These are phyloP conservation scores for Leishmania gerbilli DNA, from an alignment of 208 protist genomes.

Conservation along the genomic window DNA sequence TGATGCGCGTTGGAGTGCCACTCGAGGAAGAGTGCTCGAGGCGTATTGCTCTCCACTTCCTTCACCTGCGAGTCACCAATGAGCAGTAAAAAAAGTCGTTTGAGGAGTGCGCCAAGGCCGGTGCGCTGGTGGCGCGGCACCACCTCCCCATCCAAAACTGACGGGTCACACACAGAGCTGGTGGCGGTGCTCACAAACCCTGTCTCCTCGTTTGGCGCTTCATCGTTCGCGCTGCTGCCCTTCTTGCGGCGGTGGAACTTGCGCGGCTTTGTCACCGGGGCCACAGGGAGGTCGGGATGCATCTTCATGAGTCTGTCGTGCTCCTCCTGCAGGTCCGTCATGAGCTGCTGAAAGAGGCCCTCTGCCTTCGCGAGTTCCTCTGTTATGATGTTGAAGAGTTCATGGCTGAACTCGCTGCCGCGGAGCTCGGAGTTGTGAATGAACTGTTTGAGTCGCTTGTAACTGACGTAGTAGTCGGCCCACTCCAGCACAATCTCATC, in stretches of 20 bases:
- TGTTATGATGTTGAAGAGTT: slow-evolving; percentile 71
- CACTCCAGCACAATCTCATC: slow-evolving; percentile 87
- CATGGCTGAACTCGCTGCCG: slow-evolving; percentile 72
- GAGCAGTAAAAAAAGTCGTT: slow-evolving; percentile 71
- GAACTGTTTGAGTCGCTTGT: slow-evolving; percentile 88
- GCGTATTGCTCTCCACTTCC: slow-evolving; percentile 62
- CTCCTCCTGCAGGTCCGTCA: slow-evolving; percentile 71
- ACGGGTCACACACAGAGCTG: slow-evolving; percentile 43
- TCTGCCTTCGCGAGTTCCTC: slow-evolving; percentile 81
- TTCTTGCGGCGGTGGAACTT: slow-evolving; percentile 66
- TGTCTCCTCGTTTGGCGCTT: slow-evolving; percentile 40
- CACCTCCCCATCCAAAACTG: slow-evolving; percentile 32
- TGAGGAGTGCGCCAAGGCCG: slow-evolving; percentile 45
- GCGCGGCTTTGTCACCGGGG: slow-evolving; percentile 28
- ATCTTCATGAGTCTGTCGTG: slow-evolving; percentile 73
- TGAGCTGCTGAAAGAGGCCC: slow-evolving; percentile 69
- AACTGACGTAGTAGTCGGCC: slow-evolving; percentile 86
- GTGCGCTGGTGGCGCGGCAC: slow-evolving; percentile 3
- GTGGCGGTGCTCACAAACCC: slow-evolving; percentile 23
- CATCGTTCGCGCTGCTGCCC: slow-evolving; percentile 13
- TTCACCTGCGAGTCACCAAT: slow-evolving; percentile 83
- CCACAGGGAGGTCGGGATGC: slow-evolving; percentile 50
- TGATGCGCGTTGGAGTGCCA: slow-evolving; percentile 90
- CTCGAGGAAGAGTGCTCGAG: slow-evolving; percentile 75
- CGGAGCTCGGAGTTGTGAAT: slow-evolving; percentile 73